A percentile compares a stretch with the other conserved stretches of the same genome.
Conservation (phyloP, 2,329 filamentous ascomycete species). For the Ophiocordyceps camponoti-saundersi region DNA sequence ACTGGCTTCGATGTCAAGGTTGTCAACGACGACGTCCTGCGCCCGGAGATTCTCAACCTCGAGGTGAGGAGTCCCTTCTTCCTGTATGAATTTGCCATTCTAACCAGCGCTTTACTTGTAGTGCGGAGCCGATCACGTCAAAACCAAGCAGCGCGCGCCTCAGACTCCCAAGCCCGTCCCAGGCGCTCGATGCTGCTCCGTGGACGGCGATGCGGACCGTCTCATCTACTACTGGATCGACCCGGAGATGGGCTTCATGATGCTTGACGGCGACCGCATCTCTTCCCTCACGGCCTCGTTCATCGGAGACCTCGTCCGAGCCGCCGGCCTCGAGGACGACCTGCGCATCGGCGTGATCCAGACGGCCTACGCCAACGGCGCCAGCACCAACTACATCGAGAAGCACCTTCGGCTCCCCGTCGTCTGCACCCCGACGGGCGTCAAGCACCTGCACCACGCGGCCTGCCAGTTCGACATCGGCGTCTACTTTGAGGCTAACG, state of each 20-base stretch:
- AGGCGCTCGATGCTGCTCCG: conserved; percentile 69
- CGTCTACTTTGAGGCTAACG: conserved; percentile 97
- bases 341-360: conserved; percentile 90
- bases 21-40: conserved; percentile 83
- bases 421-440: conserved; percentile 84
- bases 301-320: conserved; percentile 72
- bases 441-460: conserved; percentile 96
- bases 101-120: conserved; percentile 15
- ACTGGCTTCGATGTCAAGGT: conserved; percentile 67
- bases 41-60: conserved; percentile 75
- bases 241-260: conserved; percentile 65
- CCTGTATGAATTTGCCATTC: not conserved
- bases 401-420: conserved; percentile 78
- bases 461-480: conserved; percentile 88
- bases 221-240: conserved; percentile 91
- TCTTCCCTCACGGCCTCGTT: conserved; percentile 88
- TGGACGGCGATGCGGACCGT: conserved; percentile 91
- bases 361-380: conserved; percentile 94
- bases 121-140: conserved; percentile 94
- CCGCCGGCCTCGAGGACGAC: conserved; percentile 61
- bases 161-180: conserved; percentile 61
- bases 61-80: conserved; percentile 40
- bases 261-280: conserved; percentile 93
- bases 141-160: conserved; percentile 86
- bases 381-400: conserved; percentile 81